Evolutionary conservation across 2,329 filamentous ascomycete species (phyloP).

Genomic region (Ascochyta clinopodiicola): DNA sequence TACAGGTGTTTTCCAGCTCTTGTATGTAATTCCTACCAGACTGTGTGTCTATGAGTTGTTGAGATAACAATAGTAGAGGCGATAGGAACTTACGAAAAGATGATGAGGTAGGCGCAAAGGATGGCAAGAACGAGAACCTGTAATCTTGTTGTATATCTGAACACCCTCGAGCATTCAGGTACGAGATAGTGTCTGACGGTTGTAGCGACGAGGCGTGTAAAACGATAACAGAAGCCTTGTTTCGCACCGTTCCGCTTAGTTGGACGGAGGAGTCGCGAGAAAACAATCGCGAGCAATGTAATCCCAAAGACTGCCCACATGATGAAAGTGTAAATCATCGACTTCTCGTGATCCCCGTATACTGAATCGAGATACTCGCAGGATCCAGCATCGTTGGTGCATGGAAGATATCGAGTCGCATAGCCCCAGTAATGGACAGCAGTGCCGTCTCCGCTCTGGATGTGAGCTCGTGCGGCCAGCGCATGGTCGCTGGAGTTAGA

Average conservation of each 20-base stretch:
- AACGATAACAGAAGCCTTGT: slow-evolving; percentile 26
- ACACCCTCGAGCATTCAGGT: slow-evolving; percentile 63
- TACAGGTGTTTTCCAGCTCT: slow-evolving; percentile 72
- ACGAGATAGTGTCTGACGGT: slow-evolving; percentile 60
- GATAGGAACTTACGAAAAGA: slow-evolving; percentile 61
- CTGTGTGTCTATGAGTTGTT: slow-evolving; percentile 25
- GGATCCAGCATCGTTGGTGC: slow-evolving; percentile 61
- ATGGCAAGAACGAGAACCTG: slow-evolving; percentile 67
- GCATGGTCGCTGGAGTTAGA: slow-evolving; percentile 1
- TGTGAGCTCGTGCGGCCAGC: slow-evolving; percentile 14
- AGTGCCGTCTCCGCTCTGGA: neutral
- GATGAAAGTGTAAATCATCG: slow-evolving; percentile 62
- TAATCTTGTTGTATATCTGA: slow-evolving; percentile 71
- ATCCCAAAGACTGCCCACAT: slow-evolving; percentile 59
- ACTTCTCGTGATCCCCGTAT: slow-evolving; percentile 59
- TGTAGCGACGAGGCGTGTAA: slow-evolving; percentile 45
- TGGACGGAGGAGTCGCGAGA: slow-evolving; percentile 32
- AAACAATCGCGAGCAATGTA: slow-evolving; percentile 50
- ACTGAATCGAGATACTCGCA: slow-evolving; percentile 63
- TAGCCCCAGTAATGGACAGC: slow-evolving; percentile 60
- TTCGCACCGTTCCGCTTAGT: slow-evolving; percentile 18
- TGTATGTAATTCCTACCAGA: slow-evolving; percentile 69
- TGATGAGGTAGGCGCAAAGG: slow-evolving; percentile 65
- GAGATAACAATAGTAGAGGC: neutral
- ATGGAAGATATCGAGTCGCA: slow-evolving; percentile 58